These are phyloP conservation scores for Blastocrithidia nonstop DNA, from an alignment of 208 protist species.

Conservation along the genomic window DNA sequence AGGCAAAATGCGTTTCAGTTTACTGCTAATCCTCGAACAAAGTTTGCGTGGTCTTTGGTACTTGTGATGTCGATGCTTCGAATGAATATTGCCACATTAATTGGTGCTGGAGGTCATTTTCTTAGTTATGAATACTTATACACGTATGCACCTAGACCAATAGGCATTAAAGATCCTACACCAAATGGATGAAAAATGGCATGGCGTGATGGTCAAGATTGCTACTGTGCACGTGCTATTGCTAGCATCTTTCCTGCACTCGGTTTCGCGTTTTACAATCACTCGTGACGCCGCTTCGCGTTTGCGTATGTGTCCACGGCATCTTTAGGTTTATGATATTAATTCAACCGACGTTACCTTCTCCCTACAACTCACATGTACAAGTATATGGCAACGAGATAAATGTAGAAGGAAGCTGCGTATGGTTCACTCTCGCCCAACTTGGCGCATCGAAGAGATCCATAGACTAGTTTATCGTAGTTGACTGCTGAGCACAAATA, in stretches of 20 bases:
- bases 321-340: slow-evolving; percentile 31
- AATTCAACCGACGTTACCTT: slow-evolving; percentile 57
- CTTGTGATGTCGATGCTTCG: slow-evolving; percentile 32
- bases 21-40: slow-evolving; percentile 39
- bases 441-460: slow-evolving; percentile 50
- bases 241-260: slow-evolving; percentile 55
- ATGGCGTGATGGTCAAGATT: slow-evolving; percentile 58
- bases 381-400: slow-evolving; percentile 53
- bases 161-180: slow-evolving; percentile 53
- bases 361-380: slow-evolving; percentile 56
- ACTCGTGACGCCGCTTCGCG: no score
- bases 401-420: slow-evolving; percentile 37
- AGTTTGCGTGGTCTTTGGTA: slow-evolving; percentile 47
- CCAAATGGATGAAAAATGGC: slow-evolving; percentile 58
- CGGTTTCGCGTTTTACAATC: slow-evolving; percentile 68
- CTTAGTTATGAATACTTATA: slow-evolving; percentile 83
- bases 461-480: slow-evolving; percentile 66
- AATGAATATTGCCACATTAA: slow-evolving; percentile 42
- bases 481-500: slow-evolving; percentile 61
- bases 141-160: slow-evolving; percentile 50
- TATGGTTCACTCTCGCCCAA: slow-evolving; percentile 50
- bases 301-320: slow-evolving; percentile 46
- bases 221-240: slow-evolving; percentile 38
- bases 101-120: slow-evolving; percentile 67
- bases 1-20: slow-evolving; percentile 17